These are phyloP conservation scores for Dipodascus geniculatus DNA, from an alignment of 805 yeast species.

Conservation along the genomic window DNA sequence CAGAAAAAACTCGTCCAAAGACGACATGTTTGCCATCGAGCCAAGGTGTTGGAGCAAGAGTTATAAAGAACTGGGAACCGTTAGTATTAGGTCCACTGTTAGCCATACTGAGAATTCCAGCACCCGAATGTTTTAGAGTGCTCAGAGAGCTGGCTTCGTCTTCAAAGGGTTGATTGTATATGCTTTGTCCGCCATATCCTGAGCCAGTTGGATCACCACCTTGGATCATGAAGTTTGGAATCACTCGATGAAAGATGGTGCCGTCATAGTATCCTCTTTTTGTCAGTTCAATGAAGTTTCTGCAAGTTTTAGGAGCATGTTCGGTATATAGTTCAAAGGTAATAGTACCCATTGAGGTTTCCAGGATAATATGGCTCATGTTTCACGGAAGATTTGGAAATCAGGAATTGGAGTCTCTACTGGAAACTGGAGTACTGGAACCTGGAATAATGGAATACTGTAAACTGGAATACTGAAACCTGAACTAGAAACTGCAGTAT, in stretches of 20 bases:
- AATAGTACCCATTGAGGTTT: conserved; percentile 16
- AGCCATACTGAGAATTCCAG: conserved; percentile 84
- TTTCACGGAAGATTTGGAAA: not conserved
- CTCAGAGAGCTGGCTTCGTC: conserved; percentile 47
- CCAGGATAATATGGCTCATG: not conserved
- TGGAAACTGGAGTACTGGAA: too few species aligned
- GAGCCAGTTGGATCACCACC: conserved; percentile 26
- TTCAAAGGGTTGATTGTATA: conserved; percentile 66
- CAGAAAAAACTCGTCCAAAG: conserved; percentile 56
- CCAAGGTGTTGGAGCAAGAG: conserved; percentile 82
- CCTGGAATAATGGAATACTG: too few species aligned
- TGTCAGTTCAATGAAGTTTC: conserved; percentile 14
- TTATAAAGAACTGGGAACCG: conserved; percentile 83
- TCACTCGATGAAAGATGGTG: conserved; percentile 71
- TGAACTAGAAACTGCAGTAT: too few species aligned
- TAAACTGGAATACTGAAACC: too few species aligned
- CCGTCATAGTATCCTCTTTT: conserved; percentile 36
- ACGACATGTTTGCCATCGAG: conserved; percentile 86
- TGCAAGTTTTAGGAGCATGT: conserved; percentile 21
- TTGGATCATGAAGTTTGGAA: conserved; percentile 30
- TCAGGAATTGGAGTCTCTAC: not conserved
- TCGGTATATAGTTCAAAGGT: conserved; percentile 18
- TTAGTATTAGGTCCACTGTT: conserved; percentile 86
- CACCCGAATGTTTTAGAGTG: conserved; percentile 54
- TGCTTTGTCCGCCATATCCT: conserved; percentile 56